These are phyloP conservation scores for Leccinum rimulosum DNA, from an alignment of 768 basidiomycete genomes.

Conservation along the genomic window DNA sequence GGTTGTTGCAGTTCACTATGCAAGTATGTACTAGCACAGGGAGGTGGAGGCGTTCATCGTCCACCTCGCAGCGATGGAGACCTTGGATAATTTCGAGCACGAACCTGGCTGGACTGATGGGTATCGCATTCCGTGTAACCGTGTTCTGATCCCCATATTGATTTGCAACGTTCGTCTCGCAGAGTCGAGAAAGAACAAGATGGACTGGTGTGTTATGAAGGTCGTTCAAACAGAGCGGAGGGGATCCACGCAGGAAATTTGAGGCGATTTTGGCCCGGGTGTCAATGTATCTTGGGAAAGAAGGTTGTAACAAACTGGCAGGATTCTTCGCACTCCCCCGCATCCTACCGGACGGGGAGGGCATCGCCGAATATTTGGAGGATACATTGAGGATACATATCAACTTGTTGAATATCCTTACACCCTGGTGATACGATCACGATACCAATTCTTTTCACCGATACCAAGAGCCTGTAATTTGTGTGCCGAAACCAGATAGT, in stretches of 20 bases:
- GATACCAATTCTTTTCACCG: neutral
- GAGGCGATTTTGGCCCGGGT: conserved; percentile 8
- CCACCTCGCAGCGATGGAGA: conserved; percentile 5
- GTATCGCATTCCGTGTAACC: conserved; percentile 1
- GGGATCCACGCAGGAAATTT: conserved; percentile 4
- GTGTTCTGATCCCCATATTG: neutral
- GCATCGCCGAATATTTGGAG: too few species aligned
- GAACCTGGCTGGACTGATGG: conserved; percentile 2
- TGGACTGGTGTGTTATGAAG: conserved; percentile 2
- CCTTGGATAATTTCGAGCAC: conserved; percentile 5
- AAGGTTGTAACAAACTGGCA: too few species aligned
- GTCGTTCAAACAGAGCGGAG: neutral
- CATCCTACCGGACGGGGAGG: too few species aligned
- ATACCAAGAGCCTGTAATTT: neutral
- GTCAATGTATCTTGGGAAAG: neutral
- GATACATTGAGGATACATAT: too few species aligned
- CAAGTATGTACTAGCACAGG: neutral
- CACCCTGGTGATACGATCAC: neutral
- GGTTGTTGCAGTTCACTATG: too few species aligned
- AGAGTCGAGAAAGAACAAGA: conserved; percentile 4
- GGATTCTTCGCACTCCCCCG: too few species aligned
- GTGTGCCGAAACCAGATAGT: neutral
- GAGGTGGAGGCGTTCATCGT: conserved; percentile 7
- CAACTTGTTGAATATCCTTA: neutral
- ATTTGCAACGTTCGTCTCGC: neutral